Evolutionary conservation across 2,329 filamentous ascomycete genomes (phyloP), one percentile per base, ranked within the genome.

Genomic region (Endothia cerciana): DNA sequence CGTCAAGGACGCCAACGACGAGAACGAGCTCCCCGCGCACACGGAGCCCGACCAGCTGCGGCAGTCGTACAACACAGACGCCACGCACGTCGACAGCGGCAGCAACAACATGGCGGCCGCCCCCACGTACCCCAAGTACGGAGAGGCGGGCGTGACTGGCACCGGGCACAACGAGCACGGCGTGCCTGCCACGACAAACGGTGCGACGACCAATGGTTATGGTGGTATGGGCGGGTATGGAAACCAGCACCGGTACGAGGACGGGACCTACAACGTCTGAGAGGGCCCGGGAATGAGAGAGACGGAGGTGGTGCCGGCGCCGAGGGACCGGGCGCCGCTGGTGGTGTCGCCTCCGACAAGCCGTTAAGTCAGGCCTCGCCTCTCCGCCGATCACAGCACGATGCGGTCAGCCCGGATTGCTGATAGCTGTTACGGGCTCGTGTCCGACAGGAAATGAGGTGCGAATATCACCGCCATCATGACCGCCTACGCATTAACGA

Each of bases 21-120:
- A 73, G 33, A 78, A 77, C 60, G 60, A 66, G 1, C 69, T 79
- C 30, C 78, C 77, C n/a, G 68, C 70, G 51, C 77, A 78, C 72
- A 67, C 75, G 41, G 72, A 75, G 60, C 74, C 76, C 19, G 73
- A 74, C 33, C 72, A 77, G 65, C 69, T 77, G 40, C 75, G 76
- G 53, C 69, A 71, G 49, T 78, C 77, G 68, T 78, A 79, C 69
- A 73, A 74, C 65, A 77, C 77, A 7, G 77, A 78, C 63, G 65
- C 72, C 38, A 78, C 77, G 0, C 74, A 73, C 38, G 72, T 77
- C n/a, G 51, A 63, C 33, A n/a, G n/a, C n/a, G n/a, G n/a, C 17
- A 30, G n/a, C n/a, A 36, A 36, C 51, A 38, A 25, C 40, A 73
- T 68, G 38, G 45, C 65, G 30, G 30, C 68, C 33, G 71, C 72